A percentile compares a stretch with the other conserved stretches of the same genome.
Conservation (phyloP, 2,329 filamentous ascomycete species). For the Colletotrichum somersetense region DNA sequence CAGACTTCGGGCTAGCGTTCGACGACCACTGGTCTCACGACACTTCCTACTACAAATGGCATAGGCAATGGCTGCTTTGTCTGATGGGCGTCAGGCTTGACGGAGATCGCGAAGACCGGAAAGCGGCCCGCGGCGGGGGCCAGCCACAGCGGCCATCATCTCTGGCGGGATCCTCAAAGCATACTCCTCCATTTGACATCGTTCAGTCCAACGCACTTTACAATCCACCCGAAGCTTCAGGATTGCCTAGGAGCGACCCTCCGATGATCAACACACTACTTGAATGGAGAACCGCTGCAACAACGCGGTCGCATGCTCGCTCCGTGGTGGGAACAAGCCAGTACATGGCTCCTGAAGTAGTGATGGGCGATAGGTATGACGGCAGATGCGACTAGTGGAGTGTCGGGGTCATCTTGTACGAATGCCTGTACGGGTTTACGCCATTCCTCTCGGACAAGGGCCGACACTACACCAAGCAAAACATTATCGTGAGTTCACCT, state of each 20-base stretch:
- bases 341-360: constrained; percentile 97
- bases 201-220: constrained; percentile 49
- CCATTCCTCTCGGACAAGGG: constrained; percentile 86
- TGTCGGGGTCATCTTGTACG: constrained; percentile 92
- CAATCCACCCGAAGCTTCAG: constrained; percentile 48
- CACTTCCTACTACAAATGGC: constrained; percentile 85
- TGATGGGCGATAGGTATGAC: constrained; percentile 85
- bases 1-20: constrained; percentile 95
- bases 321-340: constrained; percentile 96
- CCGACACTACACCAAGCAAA: constrained; percentile 85
- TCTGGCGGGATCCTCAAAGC: constrained; percentile 29
- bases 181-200: constrained; percentile 38
- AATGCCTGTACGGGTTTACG: constrained; percentile 93
- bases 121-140: neutral
- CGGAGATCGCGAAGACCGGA: constrained; percentile 79
- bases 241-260: constrained; percentile 42
- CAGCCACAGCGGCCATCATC: constrained; percentile 23
- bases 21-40: constrained; percentile 96
- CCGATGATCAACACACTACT: constrained; percentile 64
- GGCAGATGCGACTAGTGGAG: constrained; percentile 98
- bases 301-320: constrained; percentile 79
- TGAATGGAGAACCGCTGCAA: constrained; percentile 76
- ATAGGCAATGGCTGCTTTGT: constrained; percentile 83
- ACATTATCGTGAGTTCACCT: constrained; percentile 75
- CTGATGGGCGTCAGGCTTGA: constrained; percentile 79